These are phyloP conservation scores for Coleophoma cylindrospora DNA, from an alignment of 2,329 filamentous ascomycete species.

Conservation along the genomic window DNA sequence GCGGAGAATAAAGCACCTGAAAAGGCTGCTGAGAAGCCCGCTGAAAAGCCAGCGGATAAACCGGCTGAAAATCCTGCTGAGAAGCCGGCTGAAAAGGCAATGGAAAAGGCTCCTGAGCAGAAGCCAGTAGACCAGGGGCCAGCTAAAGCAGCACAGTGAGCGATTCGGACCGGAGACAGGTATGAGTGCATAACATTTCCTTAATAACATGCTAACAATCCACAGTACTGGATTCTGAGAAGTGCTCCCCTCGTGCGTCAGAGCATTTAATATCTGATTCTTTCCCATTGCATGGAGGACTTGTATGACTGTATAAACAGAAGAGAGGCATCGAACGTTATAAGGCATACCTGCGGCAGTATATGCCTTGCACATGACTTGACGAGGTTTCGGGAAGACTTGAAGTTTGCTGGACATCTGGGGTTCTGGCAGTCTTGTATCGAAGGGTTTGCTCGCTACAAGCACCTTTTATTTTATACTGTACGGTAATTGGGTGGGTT, in stretches of 20 bases:
- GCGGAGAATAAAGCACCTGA: not conserved
- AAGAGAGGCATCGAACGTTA: not conserved
- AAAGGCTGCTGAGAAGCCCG: not conserved
- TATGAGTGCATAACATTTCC: too few species aligned
- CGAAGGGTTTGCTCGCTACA: not conserved
- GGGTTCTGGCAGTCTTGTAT: not conserved
- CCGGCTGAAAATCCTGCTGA: not conserved
- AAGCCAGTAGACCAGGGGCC: not conserved
- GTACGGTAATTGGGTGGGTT: constrained; percentile 1
- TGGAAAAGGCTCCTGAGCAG: not conserved
- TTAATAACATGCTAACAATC: too few species aligned
- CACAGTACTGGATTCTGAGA: too few species aligned
- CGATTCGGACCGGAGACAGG: too few species aligned
- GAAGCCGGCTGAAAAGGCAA: not conserved
- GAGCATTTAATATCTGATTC: not conserved
- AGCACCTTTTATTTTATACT: not conserved
- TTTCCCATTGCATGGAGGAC: not conserved
- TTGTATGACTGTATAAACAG: not conserved
- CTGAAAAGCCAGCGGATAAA: not conserved
- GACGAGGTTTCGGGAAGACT: not conserved
- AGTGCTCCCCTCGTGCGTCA: not conserved
- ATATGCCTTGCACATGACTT: not conserved
- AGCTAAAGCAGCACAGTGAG: not conserved
- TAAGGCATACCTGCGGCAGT: not conserved
- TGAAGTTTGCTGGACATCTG: not conserved